Base-by-base conservation (phyloP, 192 early-diverging fungal species). In the Martensiomyces pterosporus region DNA sequence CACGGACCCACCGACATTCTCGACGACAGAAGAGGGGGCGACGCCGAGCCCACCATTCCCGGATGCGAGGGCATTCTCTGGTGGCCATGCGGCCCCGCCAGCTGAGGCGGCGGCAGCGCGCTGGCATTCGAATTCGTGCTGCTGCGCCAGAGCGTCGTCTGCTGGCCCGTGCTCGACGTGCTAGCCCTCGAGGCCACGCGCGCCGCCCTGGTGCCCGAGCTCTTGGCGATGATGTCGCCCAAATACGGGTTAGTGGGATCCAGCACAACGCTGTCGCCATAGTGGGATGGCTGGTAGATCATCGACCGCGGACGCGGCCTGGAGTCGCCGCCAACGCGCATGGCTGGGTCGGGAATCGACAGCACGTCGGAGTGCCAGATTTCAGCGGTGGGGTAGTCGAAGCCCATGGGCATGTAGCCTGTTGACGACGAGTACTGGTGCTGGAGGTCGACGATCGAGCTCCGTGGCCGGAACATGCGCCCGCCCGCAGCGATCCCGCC, bases 231-330 rank as follows among this genome's bases (percentile, higher is more conserved):
- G 25, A 72, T 60, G 34, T 64, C 68, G 36, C 52, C 68, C 1
- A 72, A 53, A 19, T 72, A 72, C 22, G 68, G 68, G 15, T 72
- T 72, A n/a, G 41, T 38, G 14, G 62, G 61, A 21, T 72, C 68
- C 16, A 72, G 52, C 15, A 45, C n/a, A 16, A 22, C 47, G 26
- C 25, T 33, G 10, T 42, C 38, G 46, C 26, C 12, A 22, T 14
- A 15, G 17, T 5, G 43, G 0, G 47, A 38, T 12, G 52, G 26
- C 52, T 52, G 44, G 10, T 49, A 43, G 10, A 70, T 57, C 59
- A 70, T 48, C 12, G 67, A 63, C 24, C 67, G 67, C 27, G 67
- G 67, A 9, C 66, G 66, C 27, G 37, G 54, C 14, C 49, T 47
- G 21, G 26, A 9, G 39, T 39, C 43, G 29, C 49, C 3, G 18